Evolutionary conservation across 1,139 yeast genomes (phyloP), one percentile per base, ranked within the genome.

Genomic region (Arxiozyma slooffiae): DNA sequence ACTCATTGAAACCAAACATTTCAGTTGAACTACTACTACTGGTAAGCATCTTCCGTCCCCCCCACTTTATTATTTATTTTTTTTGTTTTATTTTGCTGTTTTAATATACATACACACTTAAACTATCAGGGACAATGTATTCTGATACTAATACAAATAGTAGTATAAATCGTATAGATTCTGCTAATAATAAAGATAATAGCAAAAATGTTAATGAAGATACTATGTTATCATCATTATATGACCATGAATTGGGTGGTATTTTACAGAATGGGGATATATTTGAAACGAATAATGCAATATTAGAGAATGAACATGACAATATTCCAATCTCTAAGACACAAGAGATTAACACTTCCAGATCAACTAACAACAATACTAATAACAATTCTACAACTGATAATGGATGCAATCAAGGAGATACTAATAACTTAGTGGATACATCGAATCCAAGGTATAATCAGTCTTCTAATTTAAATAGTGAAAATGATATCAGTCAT

Each of bases 241-340:
- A 60, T 50, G 61, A 59, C 41, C 61, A 59, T 14, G 64, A 60
- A 22, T 52, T 61, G 18, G 62, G 57, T 24, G 55, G 59, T 43
- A 58, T 61, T 20, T 45, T 61, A 38, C 56, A 57, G 30, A 58
- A 60, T 6, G 53, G 53, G 38, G 52, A 55, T 20, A 44, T 54
- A 16, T 58, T 59, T 44, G 24, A 22, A 17, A 36, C 18, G 11
- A 16, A 41, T 50, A 41, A 44, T 17, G 11, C 45, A 21, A 18
- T 42, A 1, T 16, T 42, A 34, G 23, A 24, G 7, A 42, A 42
- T 42, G 38, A 20, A 20, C 38, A 37, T 18, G 20, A 42, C 3
- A 38, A 34, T 34, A 21, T 42, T 4, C 38, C 39, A 11, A 20
- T 38, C 4, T 20, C 21, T 24, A 41, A 16, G 9, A 24, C 44